These are phyloP conservation scores for Mycena polygramma DNA, from an alignment of 768 basidiomycete species.

Conservation along the genomic window DNA sequence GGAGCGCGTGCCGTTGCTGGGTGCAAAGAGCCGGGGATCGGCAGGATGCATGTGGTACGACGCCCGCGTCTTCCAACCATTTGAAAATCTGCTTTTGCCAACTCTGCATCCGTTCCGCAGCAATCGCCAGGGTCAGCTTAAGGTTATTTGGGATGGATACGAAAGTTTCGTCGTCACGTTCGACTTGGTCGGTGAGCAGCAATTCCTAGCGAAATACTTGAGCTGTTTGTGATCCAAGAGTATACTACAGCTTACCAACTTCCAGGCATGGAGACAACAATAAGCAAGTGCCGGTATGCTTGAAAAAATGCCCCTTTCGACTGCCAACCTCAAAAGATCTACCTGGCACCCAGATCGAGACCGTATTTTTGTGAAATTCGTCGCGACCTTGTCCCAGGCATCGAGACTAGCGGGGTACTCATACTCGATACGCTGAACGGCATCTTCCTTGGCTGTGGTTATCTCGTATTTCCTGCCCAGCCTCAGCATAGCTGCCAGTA, in stretches of 20 bases:
- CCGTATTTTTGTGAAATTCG: not conserved
- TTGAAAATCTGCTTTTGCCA: not conserved
- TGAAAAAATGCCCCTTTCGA: conserved; percentile 9
- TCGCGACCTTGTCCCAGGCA: not conserved
- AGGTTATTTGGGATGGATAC: not conserved
- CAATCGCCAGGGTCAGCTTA: not conserved
- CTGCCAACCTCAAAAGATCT: conserved; percentile 11
- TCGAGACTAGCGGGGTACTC: conserved; percentile 11
- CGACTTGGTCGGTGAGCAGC: not conserved
- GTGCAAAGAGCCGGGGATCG: not conserved
- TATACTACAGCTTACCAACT: not conserved
- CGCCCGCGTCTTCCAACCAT: not conserved
- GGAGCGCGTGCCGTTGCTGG: not conserved
- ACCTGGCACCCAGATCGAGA: not conserved
- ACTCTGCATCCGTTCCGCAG: not conserved
- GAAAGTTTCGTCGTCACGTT: not conserved
- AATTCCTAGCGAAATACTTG: not conserved
- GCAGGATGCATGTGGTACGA: not conserved
- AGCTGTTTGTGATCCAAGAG: not conserved
- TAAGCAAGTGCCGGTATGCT: conserved; percentile 8
- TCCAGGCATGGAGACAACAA: not conserved
- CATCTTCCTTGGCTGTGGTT: not conserved
- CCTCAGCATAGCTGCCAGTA: conserved; percentile 16
- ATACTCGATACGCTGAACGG: not conserved
- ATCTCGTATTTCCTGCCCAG: conserved; percentile 32